Evolutionary conservation across 331 rosid species (phyloP).

Genomic region (Erythrophleum ivorense): DNA sequence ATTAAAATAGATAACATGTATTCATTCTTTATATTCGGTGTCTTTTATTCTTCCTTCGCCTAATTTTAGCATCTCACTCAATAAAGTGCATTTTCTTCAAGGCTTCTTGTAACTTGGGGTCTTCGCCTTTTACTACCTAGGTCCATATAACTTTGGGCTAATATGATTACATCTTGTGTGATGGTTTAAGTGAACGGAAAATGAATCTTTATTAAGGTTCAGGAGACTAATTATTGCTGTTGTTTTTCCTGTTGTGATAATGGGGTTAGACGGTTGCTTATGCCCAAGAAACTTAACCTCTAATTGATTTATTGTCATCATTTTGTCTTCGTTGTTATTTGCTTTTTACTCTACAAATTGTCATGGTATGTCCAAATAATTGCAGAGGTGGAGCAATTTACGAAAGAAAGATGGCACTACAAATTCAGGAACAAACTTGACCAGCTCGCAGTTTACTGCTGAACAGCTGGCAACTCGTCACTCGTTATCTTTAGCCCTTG

Average conservation of each 20-base stretch:
- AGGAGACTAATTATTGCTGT: neutral
- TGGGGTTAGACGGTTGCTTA: conserved; percentile 8
- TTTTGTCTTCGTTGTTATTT: conserved; percentile 21
- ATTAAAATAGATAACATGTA: no score
- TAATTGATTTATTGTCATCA: conserved; percentile 4
- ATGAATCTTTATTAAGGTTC: conserved; percentile 25
- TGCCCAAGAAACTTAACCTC: neutral
- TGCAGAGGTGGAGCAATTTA: conserved; percentile 88
- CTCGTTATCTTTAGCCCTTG: conserved; percentile 78
- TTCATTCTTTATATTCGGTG: neutral
- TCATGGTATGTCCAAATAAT: conserved; percentile 43
- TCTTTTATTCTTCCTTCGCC: neutral
- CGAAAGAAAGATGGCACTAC: conserved; percentile 56
- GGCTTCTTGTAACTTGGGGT: neutral
- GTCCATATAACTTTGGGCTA: neutral
- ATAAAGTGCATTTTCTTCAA: neutral
- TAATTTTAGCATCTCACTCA: neutral
- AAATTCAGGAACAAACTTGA: conserved; percentile 49
- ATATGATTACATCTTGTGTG: conserved; percentile 22
- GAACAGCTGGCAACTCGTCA: conserved; percentile 84
- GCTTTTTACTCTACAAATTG: conserved; percentile 28
- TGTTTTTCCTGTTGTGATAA: conserved; percentile 27
- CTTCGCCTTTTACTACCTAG: neutral
- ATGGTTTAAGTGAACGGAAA: conserved; percentile 4
- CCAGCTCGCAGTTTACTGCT: conserved; percentile 67